Base-by-base conservation (phyloP, 2,329 filamentous ascomycete genomes). In the Domatiomyces globalis region DNA sequence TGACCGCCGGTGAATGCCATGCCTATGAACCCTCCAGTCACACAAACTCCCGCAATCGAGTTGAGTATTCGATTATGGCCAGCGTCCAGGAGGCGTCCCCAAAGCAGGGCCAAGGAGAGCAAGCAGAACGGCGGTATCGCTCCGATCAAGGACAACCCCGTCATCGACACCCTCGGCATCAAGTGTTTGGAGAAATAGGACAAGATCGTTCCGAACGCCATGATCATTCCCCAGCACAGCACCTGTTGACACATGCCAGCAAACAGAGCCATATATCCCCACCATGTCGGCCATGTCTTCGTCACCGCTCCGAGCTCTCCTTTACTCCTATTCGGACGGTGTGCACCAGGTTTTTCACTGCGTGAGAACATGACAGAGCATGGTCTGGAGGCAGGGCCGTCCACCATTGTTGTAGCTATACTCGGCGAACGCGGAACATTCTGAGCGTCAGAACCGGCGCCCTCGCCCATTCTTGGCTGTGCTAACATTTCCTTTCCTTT, bases 121-220 rank as follows among this genome's bases (percentile, higher is more conserved):
- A 50, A 25, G 18, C 42, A 45, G 42, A 50, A 50, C 17, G 48
- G 48, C 17, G 48, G 48, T n/a, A 50, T 45, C 18, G 48, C 39
- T n/a, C 48, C 48, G 6, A 43, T 43, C 36, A 50, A 18, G 10
- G 36, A 36, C 7, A 45, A 10, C 8, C n/a, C 9, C 9, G 18
- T 50, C 17, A 29, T 15, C 36, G 17, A 19, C 15, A 50, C 22
- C 17, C 9, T 22, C 15, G 36, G 48, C 12, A 50, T 44, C 18
- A 50, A 25, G 25, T 45, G 43, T 44, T 18, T 36, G n/a, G 19
- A n/a, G 20, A 45, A 50, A 39, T 43, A 50, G 18, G 48, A 36
- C 22, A 50, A 43, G 10, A 50, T 27, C 18, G 48, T 50, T 18
- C 48, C 48, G 15, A 43, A 50, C 2, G 48, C 25, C 48, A 50